These are phyloP conservation scores for Tephrocybe sp. DNA, from an alignment of 768 basidiomycete species.

Conservation along the genomic window DNA sequence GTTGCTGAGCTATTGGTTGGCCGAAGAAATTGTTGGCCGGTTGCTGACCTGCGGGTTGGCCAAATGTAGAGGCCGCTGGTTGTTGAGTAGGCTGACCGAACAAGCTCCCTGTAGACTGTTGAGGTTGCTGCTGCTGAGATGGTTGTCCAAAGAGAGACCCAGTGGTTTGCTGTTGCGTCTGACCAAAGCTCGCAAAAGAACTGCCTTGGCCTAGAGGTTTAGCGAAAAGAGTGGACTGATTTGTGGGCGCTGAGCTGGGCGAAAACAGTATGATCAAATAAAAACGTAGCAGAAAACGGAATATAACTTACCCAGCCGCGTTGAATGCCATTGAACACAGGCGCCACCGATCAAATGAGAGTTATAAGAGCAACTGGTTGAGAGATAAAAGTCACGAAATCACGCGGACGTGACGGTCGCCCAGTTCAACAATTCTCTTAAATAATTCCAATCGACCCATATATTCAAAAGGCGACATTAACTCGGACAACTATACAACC, in stretches of 20 bases:
- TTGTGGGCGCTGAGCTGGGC: constrained; percentile 4
- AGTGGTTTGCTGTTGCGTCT: constrained; percentile 25
- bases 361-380: no score
- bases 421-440: no score
- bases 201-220: constrained; percentile 25
- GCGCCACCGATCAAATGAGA: no score
- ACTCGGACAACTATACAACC: no score
- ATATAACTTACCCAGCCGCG: constrained; percentile 7
- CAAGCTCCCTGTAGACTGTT: constrained; percentile 16
- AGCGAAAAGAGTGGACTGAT: constrained; percentile 32
- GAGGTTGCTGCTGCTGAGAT: constrained; percentile 23
- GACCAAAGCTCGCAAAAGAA: constrained; percentile 30
- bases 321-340: constrained; percentile 12
- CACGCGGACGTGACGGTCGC: constrained; percentile 7
- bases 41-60: constrained; percentile 22
- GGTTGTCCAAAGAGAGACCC: constrained; percentile 31
- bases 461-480: no score
- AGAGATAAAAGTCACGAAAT: neutral
- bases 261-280: no score
- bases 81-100: constrained; percentile 27
- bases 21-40: constrained; percentile 14
- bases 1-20: neutral
- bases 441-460: no score
- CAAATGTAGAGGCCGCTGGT: constrained; percentile 25
- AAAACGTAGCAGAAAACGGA: neutral